These are phyloP conservation scores for Phaeophleospora eucalypticola DNA, from an alignment of 2,329 filamentous ascomycete species.

Conservation along the genomic window DNA sequence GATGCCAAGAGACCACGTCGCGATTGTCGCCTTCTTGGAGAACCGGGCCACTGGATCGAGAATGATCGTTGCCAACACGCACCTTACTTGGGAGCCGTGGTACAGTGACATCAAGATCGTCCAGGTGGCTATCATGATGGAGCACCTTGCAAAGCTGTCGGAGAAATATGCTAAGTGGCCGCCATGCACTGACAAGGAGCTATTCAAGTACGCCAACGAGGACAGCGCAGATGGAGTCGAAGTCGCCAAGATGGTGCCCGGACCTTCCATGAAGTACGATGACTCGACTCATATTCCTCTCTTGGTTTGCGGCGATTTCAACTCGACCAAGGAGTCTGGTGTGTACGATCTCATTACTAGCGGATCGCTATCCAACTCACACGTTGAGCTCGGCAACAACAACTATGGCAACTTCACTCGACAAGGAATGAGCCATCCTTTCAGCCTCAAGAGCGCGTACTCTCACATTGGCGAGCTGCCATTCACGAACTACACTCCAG, in stretches of 20 bases:
- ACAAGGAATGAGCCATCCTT: slow-evolving; percentile 89
- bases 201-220: slow-evolving; percentile 46
- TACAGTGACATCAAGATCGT: slow-evolving; percentile 94
- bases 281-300: slow-evolving; percentile 84
- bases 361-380: slow-evolving; percentile 71
- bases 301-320: slow-evolving; percentile 92
- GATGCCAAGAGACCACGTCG: slow-evolving; percentile 98
- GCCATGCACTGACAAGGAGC: slow-evolving; percentile 71
- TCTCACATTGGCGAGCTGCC: slow-evolving; percentile 76
- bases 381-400: slow-evolving; percentile 72
- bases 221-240: slow-evolving; percentile 47
- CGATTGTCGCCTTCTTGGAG: slow-evolving; percentile 85
- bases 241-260: slow-evolving; percentile 54
- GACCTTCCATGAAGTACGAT: slow-evolving; percentile 80
- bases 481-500: slow-evolving; percentile 95
- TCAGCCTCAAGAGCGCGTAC: slow-evolving; percentile 89
- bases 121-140: slow-evolving; percentile 92
- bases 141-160: slow-evolving; percentile 79
- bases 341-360: slow-evolving; percentile 86
- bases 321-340: slow-evolving; percentile 79
- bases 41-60: slow-evolving; percentile 86
- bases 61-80: slow-evolving; percentile 87
- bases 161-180: slow-evolving; percentile 80
- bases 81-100: slow-evolving; percentile 90
- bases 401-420: slow-evolving; percentile 92